These are phyloP conservation scores for Linderina pennispora DNA, from an alignment of 192 early-diverging fungal genomes.

Conservation along the genomic window DNA sequence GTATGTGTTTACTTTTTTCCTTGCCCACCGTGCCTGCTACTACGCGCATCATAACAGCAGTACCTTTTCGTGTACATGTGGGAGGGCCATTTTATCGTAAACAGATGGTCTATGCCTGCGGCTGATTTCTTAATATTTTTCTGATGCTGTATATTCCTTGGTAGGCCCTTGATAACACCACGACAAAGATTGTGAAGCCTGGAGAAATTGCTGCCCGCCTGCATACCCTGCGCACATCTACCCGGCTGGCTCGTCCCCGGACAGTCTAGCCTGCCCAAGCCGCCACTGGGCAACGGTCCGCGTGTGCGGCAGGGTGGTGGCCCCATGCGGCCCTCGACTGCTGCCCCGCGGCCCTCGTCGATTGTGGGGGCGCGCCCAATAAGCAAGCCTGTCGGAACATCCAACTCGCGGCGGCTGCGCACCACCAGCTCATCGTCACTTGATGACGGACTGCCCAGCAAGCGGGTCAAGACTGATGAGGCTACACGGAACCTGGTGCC, in stretches of 20 bases:
- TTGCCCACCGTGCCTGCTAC: too few relatives aligned
- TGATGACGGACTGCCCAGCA: too few relatives aligned
- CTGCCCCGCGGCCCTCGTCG: neutral
- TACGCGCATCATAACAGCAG: too few relatives aligned
- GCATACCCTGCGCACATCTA: neutral
- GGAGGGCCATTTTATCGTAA: conserved; percentile 31
- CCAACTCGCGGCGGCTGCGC: too few relatives aligned
- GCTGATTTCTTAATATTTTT: neutral
- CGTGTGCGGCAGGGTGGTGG: conserved; percentile 6
- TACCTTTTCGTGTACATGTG: too few relatives aligned
- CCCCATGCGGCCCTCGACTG: neutral
- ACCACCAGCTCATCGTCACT: too few relatives aligned
- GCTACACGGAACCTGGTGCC: too few relatives aligned
- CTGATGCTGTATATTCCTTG: too few relatives aligned
- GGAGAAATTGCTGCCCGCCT: conserved; percentile 9
- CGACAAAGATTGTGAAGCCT: conserved; percentile 23
- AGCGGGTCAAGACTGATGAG: too few relatives aligned
- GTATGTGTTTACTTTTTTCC: too few relatives aligned
- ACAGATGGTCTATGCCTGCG: neutral
- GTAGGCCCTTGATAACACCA: neutral
- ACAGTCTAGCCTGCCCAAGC: conserved; percentile 11
- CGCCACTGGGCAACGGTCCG: neutral
- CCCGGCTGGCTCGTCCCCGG: conserved; percentile 1
- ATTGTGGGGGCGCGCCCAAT: conserved; percentile 14
- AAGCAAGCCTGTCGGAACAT: too few relatives aligned